Evolutionary conservation across 192 early-diverging fungal species (phyloP), one percentile per base, ranked within the genome.

Genomic region (Podila horticola): DNA sequence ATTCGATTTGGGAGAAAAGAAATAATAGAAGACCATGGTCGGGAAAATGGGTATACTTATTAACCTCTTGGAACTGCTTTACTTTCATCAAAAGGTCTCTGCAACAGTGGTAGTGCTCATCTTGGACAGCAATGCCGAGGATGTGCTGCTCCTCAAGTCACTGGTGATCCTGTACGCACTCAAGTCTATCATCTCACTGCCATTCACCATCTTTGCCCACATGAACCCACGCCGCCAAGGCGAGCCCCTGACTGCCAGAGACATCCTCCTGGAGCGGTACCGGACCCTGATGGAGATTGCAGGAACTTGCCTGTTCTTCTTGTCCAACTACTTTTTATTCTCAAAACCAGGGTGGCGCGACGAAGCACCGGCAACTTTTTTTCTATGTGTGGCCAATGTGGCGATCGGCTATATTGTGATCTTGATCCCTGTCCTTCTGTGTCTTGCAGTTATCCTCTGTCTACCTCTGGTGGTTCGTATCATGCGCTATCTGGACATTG

Each of bases 401-500:
- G 66, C 90, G 6, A 62, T 93, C 20, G 92, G 94, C 8, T 95
- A 93, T 49, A 62, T 92, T 33, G 86, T 93, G 33, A 84, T 95
- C 36, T 67, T 86, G 11, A 76, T 93, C 12, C 92, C 92, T 1
- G 66, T 91, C 51, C 30, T 92, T 10, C 58, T 92, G 15, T 88
- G 91, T 66, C 41, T 88, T 12, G 85, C 90, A 7, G 84, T 92
- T 15, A 84, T 92, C n/a, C 79, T 93, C 38, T 92, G 92, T 84
- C 66, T 93, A 45, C 86, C 90, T 55, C 77, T 85, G 67, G 76
- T 95, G 64, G 82, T 92, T 83, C 83, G 92, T 61, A 87, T 85
- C 63, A 86, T 89, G 88, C 83, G 88, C 57, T 66, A 82, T 62
- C 63, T 93, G 49, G 84, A 88, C 51, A 72, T 90, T 50, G 83